phyloP scores from a whole-genome alignment of 345 rosid species.

The Erucastrum elatum region DNA sequence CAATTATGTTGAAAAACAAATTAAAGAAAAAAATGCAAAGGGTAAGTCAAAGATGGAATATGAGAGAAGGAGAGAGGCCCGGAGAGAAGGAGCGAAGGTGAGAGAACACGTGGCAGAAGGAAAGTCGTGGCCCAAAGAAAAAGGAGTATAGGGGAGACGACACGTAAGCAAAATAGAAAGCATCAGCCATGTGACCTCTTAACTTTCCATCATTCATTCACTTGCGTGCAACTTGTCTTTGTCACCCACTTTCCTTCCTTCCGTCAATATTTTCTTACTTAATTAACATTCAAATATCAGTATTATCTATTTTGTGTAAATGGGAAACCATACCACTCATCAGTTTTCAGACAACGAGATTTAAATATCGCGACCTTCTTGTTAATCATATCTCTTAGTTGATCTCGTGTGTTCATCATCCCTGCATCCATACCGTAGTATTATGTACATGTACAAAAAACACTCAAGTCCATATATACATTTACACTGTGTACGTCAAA shows the following conservation, averaged over 20 bases:
- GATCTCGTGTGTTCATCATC: not conserved
- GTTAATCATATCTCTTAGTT: not conserved
- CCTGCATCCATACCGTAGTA: not conserved
- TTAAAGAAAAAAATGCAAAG: not conserved
- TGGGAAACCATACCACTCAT: not conserved
- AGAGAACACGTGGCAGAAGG: slow-evolving; percentile 33
- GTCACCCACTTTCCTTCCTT: slow-evolving; percentile 34
- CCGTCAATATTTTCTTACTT: not conserved
- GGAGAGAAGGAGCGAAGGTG: slow-evolving; percentile 28
- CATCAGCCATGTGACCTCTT: slow-evolving; percentile 39
- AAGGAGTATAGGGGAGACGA: slow-evolving; percentile 23
- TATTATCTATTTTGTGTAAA: not conserved
- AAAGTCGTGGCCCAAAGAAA: slow-evolving; percentile 35
- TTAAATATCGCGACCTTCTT: not conserved
- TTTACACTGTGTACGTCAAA: not conserved
- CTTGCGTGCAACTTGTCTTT: slow-evolving; percentile 43
- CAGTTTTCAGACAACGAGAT: not conserved
- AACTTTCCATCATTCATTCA: slow-evolving; percentile 27
- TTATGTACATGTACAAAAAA: not conserved
- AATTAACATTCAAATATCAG: not conserved
- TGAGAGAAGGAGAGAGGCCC: slow-evolving; percentile 26
- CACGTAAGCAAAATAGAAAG: slow-evolving; percentile 26
- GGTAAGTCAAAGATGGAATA: slow-evolving; percentile 28
- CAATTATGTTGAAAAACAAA: not conserved
- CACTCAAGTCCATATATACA: not conserved